Conservation (phyloP, 1,284 basidiomycete species). For the Pholiota adiposa region DNA sequence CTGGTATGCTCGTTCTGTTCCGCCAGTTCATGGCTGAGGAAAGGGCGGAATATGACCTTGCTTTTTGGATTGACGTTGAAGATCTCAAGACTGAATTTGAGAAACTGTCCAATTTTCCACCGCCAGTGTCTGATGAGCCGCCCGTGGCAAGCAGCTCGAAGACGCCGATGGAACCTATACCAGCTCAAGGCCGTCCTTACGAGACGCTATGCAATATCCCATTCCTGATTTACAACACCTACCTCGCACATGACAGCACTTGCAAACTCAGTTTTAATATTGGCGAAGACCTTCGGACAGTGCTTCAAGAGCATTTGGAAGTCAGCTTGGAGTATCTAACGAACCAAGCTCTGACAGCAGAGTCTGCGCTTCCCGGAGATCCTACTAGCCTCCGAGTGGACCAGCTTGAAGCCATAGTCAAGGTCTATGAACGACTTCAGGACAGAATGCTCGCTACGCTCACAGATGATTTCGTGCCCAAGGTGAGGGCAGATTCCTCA, state of each 20-base stretch:
- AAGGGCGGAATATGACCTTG: constrained; percentile 8
- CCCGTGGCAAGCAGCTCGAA: constrained; percentile 17
- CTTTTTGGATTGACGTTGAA: constrained; percentile 18
- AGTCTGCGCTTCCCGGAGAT: background rate
- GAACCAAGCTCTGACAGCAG: constrained; percentile 5
- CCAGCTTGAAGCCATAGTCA: constrained; percentile 8
- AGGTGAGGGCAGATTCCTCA: too few species aligned
- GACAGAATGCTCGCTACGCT: background rate
- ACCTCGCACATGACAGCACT: constrained; percentile 4
- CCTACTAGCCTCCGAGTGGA: constrained; percentile 4
- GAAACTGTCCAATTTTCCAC: background rate
- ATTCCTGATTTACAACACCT: constrained; percentile 16
- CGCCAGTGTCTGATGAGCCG: background rate
- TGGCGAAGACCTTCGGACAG: constrained; percentile 2
- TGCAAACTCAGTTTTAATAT: constrained; percentile 12
- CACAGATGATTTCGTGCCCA: background rate
- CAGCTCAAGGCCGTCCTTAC: constrained; percentile 4
- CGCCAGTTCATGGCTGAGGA: constrained; percentile 12
- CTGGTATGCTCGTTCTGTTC: constrained; percentile 5
- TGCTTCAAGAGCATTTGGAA: constrained; percentile 4
- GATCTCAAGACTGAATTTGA: constrained; percentile 13
- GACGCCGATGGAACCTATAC: constrained; percentile 4
- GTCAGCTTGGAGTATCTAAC: constrained; percentile 8
- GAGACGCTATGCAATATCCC: constrained; percentile 10
- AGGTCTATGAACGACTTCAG: constrained; percentile 14